Conservation (phyloP, 2,329 filamentous ascomycete species). For the Fusarium neocosmosporiellum region DNA sequence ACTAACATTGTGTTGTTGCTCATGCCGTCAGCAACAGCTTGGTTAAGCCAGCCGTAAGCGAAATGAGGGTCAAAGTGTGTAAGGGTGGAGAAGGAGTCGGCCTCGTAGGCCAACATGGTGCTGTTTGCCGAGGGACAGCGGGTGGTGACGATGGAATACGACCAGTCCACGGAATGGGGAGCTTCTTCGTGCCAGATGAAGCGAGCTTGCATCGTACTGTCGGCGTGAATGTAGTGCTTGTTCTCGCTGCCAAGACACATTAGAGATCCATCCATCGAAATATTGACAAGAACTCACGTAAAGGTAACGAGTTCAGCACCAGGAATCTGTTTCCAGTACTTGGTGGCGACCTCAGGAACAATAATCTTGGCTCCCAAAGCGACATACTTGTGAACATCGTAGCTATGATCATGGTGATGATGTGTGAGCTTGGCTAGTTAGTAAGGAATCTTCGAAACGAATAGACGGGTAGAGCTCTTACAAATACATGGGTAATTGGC, state of each 20-base stretch:
- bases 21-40: neutral
- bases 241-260: neutral
- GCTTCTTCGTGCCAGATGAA: neutral
- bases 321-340: neutral
- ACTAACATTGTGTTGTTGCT: neutral
- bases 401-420: neutral
- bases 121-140: neutral
- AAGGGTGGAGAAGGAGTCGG: neutral
- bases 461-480: neutral
- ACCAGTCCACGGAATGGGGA: neutral
- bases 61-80: neutral
- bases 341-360: neutral
- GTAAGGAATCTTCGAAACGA: neutral
- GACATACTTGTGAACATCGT: neutral
- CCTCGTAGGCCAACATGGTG: neutral
- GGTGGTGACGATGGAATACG: neutral
- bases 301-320: neutral
- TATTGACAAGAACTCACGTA: neutral
- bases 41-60: neutral
- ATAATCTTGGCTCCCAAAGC: neutral
- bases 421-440: neutral
- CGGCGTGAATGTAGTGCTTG: neutral
- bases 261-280: neutral
- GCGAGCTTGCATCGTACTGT: neutral
- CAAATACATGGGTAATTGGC: conserved; percentile 27